Evolutionary conservation across 768 basidiomycete species (phyloP), one percentile per base, ranked within the genome.

Genomic region (Gloeophyllum trabeum): DNA sequence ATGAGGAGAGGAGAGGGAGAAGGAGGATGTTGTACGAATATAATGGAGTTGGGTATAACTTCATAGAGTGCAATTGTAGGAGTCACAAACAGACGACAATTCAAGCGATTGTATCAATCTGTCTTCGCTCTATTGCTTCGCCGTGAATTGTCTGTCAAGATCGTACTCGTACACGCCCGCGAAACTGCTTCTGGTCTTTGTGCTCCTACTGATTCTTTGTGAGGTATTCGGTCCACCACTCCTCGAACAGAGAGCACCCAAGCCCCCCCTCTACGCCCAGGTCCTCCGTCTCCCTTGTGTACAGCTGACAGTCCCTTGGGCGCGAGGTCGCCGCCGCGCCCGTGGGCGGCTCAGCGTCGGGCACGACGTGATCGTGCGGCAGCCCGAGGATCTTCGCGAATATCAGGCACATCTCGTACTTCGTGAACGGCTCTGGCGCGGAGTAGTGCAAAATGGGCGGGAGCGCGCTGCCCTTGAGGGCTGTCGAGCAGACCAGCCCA

Each of bases 391-490:
- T 70, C 45, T 69, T 70, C 6, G 83, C 76, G 50, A 91, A 86
- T 26, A 84, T 65, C 22, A 86, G 65, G 55, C 88, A 90, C 49
- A 97, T 96, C 51, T 85, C 84, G 62, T 92, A 96, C 64, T 98
- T 98, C 6, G 92, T 96, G 56, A 82, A 78, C 1, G 84, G 76
- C 52, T 88, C 82, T 14, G 76, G 71, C 2, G 75, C 77, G 3
- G 90, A 84, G 59, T 89, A 97, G 60, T 97, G 94, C 3, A 97
- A 47, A 40, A 96, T 81, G 0, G 73, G 66, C 0, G 88, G 86
- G 16, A 87, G 63, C 1, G 67, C 42, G 48, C 45, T 56, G 26
- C 41, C 39, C 5, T 54, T 51, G 41, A 61, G 51, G 10, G 64
- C 48, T 30, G 59, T 72, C 73, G 44, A n/a, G n/a, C n/a, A n/a